These are phyloP conservation scores for Cladophialophora yegresii DNA, from an alignment of 2,329 filamentous ascomycete species.

Conservation along the genomic window DNA sequence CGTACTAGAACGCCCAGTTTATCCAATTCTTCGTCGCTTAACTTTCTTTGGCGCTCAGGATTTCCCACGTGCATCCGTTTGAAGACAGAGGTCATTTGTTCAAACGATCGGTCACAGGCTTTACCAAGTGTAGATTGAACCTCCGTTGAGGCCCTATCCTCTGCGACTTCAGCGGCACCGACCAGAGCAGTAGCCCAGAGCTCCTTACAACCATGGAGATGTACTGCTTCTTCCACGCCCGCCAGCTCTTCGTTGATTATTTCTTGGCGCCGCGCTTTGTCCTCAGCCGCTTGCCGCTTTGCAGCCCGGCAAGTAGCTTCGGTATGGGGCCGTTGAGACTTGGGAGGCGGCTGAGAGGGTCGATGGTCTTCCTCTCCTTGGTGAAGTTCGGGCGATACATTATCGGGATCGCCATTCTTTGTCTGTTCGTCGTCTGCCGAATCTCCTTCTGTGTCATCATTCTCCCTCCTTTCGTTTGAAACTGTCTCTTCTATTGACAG, in stretches of 20 bases:
- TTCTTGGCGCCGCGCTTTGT: slow-evolving; percentile 17
- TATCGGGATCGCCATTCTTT: not conserved
- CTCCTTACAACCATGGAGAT: slow-evolving; percentile 32
- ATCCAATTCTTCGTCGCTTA: slow-evolving; percentile 3
- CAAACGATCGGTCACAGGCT: slow-evolving; percentile 19
- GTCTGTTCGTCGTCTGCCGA: not conserved
- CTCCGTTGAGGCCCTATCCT: not conserved
- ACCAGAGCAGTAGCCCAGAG: slow-evolving; percentile 36
- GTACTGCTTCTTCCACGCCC: slow-evolving; percentile 34
- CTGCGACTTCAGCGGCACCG: slow-evolving; percentile 22
- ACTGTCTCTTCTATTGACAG: too few relatives aligned
- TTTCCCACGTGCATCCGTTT: not conserved
- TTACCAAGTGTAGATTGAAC: slow-evolving; percentile 21
- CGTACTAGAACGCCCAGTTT: slow-evolving; percentile 3
- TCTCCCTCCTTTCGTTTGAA: not conserved
- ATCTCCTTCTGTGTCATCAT: not conserved
- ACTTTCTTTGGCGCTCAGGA: not conserved
- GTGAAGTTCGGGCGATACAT: not conserved
- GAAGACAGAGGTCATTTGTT: slow-evolving; percentile 13
- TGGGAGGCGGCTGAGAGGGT: slow-evolving; percentile 3
- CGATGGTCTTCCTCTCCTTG: not conserved
- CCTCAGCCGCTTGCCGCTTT: slow-evolving; percentile 22
- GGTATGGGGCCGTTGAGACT: slow-evolving; percentile 19
- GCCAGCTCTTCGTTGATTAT: slow-evolving; percentile 18
- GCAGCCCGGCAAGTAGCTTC: slow-evolving; percentile 15